phyloP scores from a whole-genome alignment of 2,329 filamentous ascomycete genomes.

The Seiridium unicorne region DNA sequence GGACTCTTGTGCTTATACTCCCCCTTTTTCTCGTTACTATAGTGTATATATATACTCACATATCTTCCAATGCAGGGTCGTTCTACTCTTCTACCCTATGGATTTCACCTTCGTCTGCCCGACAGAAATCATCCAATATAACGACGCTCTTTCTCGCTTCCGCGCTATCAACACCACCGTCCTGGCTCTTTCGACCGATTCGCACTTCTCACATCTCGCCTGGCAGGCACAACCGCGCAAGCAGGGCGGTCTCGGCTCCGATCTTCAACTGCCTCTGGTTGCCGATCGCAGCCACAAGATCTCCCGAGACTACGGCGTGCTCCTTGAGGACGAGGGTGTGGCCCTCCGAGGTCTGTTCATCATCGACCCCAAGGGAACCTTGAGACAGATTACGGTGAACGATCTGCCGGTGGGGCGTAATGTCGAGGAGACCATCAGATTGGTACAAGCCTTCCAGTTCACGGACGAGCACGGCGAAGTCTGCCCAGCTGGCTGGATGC shows the following conservation, averaged over 20 bases:
- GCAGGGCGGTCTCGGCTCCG: conserved; percentile 59
- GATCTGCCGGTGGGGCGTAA: conserved; percentile 63
- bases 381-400: conserved; percentile 65
- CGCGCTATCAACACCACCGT: conserved; percentile 57
- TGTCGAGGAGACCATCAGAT: conserved; percentile 64
- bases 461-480: conserved; percentile 81
- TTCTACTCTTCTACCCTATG: conserved; percentile 66
- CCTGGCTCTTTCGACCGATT: conserved; percentile 61
- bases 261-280: conserved; percentile 59
- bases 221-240: conserved; percentile 58
- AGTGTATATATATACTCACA: not conserved
- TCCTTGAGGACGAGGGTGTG: conserved; percentile 63
- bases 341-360: conserved; percentile 64
- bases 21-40: not conserved
- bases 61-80: conserved; percentile 42
- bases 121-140: conserved; percentile 65
- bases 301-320: conserved; percentile 60
- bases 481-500: conserved; percentile 53
- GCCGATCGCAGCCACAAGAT: conserved; percentile 62
- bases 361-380: conserved; percentile 61
- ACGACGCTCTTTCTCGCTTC: conserved; percentile 60
- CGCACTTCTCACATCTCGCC: conserved; percentile 54
- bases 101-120: conserved; percentile 69
- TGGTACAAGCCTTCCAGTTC: conserved; percentile 76
- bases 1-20: not conserved